Evolutionary conservation across 192 early-diverging fungal genomes (phyloP).

Genomic region (Coemansia sp.): DNA sequence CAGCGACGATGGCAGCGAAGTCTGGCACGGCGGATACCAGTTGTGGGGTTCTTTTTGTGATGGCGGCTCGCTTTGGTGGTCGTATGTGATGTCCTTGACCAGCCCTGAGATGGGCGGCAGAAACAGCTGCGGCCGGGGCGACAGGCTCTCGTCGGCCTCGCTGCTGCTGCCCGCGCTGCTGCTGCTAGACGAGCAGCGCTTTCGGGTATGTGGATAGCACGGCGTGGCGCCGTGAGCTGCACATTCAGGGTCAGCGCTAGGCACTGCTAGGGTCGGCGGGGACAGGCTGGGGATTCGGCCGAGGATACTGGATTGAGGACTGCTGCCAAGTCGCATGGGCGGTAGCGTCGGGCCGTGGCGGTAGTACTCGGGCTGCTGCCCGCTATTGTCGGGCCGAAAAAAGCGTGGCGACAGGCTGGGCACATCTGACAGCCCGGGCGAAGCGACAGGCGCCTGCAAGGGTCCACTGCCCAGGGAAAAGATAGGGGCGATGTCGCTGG

Average conservation of each 20-base stretch:
- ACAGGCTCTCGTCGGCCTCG: conserved; percentile 7
- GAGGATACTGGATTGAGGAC: conserved; percentile 26
- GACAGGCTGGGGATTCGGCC: conserved; percentile 38
- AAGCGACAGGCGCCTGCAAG: neutral
- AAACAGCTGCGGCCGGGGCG: conserved; percentile 13
- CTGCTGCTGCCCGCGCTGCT: conserved; percentile 9
- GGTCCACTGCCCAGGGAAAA: neutral
- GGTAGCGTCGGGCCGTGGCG: conserved; percentile 19
- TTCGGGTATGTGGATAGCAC: neutral
- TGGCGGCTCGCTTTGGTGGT: neutral
- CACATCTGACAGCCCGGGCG: neutral
- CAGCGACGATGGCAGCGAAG: conserved; percentile 29
- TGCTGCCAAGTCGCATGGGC: conserved; percentile 39
- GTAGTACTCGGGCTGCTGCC: neutral
- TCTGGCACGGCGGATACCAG: neutral
- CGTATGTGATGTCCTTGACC: conserved; percentile 13
- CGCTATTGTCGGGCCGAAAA: neutral
- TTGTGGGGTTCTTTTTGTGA: neutral
- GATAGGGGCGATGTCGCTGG: conserved; percentile 27
- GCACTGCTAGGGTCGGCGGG: conserved; percentile 13
- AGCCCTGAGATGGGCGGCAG: conserved; percentile 37
- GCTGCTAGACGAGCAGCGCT: conserved; percentile 25
- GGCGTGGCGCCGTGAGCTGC: neutral
- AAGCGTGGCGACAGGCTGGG: neutral
- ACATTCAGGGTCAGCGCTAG: neutral